Evolutionary conservation across 768 basidiomycete species (phyloP), one percentile per base, ranked within the genome.

Genomic region (Russula sp.): DNA sequence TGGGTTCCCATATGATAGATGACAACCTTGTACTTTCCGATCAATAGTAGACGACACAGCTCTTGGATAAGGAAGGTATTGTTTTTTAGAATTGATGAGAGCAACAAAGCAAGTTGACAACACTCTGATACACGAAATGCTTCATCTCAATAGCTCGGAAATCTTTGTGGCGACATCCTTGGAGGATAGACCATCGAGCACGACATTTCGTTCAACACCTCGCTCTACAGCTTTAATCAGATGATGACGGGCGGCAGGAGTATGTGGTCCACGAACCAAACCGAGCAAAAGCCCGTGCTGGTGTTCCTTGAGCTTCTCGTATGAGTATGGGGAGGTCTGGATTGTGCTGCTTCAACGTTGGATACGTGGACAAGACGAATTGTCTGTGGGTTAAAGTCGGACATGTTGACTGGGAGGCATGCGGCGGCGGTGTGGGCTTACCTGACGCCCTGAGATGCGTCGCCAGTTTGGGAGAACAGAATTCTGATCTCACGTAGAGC

Each of bases 241-340:
- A 42, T 42, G 13, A 30, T 24, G 26, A 6, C 30, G 16, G 22
- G 26, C n/a, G 55, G 28, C 26, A 22, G 32, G 48, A 14, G 22
- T 36, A 22, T n/a, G 49, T 34, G 6, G 26, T 4, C 3, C 28
- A 73, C 89, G 74, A 76, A 94, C 92, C 91, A 72, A 90, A 94
- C 71, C 92, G 80, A 59, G 89, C 91, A 81, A 92, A 94, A 53
- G 83, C 84, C 72, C 92, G 81, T 66, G 90, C 90, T 42, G 89
- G 90, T 9, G 89, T 91, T 42, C 86, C 89, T 59, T 77, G 78
- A 18, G 90, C 92, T 76, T 92, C 89, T 70, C 92, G 82, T 71
- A 93, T 89, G 70, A 93, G 74, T 42, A 92, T 81, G 20, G 90
- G 92, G n/a, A 94, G 77, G 76, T 94, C 87, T 44, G 91, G 92